phyloP scores from a whole-genome alignment of 75 land plant genomes.

The Pinus albicaulis region DNA sequence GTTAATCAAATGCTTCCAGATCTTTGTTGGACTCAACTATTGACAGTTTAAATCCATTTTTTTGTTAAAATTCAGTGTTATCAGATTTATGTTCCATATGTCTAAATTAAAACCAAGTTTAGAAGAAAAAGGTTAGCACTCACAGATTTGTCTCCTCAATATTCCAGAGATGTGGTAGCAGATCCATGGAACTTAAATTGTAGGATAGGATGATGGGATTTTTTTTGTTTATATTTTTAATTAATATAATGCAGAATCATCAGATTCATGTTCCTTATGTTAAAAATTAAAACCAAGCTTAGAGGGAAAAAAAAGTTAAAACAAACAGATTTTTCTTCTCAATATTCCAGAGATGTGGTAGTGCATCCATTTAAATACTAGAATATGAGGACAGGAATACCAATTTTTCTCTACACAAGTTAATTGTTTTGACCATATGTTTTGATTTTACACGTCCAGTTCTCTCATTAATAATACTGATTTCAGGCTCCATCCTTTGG shows the following conservation, averaged over 20 bases:
- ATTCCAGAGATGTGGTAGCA: background rate
- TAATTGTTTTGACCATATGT: background rate
- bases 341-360: background rate
- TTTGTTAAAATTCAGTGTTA: background rate
- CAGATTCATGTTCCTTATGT: background rate
- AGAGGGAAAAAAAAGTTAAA: background rate
- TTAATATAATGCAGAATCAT: background rate
- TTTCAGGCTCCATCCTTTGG: constrained; percentile 44
- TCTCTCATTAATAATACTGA: background rate
- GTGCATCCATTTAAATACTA: background rate
- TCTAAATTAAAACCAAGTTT: background rate
- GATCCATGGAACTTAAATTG: no score
- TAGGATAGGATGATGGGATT: no score
- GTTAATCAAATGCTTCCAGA: background rate
- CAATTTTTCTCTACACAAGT: background rate
- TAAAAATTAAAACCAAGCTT: background rate
- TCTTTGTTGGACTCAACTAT: background rate
- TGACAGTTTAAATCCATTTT: background rate
- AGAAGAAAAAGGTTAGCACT: background rate
- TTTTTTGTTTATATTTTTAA: no score
- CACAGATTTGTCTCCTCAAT: background rate
- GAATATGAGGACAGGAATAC: background rate
- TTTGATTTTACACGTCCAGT: background rate
- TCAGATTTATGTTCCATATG: background rate
- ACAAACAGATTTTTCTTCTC: background rate